Percentiles rank a stretch among this genome's conserved stretches.
These are phyloP conservation scores for Podosphaera fusca DNA, from an alignment of 2,329 filamentous ascomycete species.

Conservation along the genomic window DNA sequence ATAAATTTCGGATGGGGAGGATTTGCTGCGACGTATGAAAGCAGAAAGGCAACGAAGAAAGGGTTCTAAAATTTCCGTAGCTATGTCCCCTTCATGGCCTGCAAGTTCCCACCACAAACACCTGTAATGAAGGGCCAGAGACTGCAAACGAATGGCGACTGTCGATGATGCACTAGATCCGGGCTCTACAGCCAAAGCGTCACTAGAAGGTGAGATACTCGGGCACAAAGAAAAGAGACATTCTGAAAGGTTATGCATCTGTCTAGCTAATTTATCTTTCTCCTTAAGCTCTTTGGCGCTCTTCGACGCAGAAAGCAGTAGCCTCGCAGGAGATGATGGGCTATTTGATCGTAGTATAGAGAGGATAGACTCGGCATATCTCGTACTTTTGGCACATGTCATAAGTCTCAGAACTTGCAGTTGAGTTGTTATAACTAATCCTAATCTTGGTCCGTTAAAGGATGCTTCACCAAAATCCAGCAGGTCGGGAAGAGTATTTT, in stretches of 20 bases:
- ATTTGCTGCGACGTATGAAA: conserved; percentile 28
- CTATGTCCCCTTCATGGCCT: conserved; percentile 32
- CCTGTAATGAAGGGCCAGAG: conserved; percentile 35
- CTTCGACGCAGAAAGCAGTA: conserved; percentile 25
- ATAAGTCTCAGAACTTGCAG: conserved; percentile 41
- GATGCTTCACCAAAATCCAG: conserved; percentile 32
- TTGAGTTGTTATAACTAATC: conserved; percentile 39
- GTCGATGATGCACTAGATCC: conserved; percentile 32
- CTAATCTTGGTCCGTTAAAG: conserved; percentile 22
- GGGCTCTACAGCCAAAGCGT: conserved; percentile 28
- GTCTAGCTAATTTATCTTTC: conserved; percentile 34
- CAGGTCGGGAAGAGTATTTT: conserved; percentile 28
- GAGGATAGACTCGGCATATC: conserved; percentile 32
- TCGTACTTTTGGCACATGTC: conserved; percentile 32
- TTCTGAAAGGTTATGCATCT: conserved; percentile 44
- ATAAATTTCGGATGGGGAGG: conserved; percentile 8
- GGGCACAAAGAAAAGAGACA: conserved; percentile 42
- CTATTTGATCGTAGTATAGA: conserved; percentile 29
- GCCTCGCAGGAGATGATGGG: conserved; percentile 31
- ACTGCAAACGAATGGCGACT: conserved; percentile 37
- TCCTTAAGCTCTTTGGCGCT: conserved; percentile 20
- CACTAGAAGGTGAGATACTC: conserved; percentile 39
- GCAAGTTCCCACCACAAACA: conserved; percentile 43
- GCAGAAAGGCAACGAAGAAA: conserved; percentile 38
- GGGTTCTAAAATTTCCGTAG: conserved; percentile 42